Percentiles rank a stretch among this genome's conserved stretches.
phyloP scores from a whole-genome alignment of 2,329 filamentous ascomycete species.

The Amesomyces nigricolor region DNA sequence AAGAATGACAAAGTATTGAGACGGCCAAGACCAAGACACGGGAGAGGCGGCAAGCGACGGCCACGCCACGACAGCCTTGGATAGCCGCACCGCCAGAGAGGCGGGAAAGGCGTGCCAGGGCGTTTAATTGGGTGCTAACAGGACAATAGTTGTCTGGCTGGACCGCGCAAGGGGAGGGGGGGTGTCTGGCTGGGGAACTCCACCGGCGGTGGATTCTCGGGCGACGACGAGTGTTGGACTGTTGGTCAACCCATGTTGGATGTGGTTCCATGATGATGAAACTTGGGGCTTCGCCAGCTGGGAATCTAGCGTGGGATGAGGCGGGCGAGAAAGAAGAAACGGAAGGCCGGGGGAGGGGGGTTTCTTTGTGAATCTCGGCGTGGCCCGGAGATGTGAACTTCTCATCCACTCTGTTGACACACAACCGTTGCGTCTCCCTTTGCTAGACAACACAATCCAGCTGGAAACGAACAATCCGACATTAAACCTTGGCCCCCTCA shows the following conservation, averaged over 20 bases:
- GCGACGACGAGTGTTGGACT: no score
- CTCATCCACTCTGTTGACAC: no score
- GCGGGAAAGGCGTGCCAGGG: background rate
- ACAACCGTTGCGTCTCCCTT: background rate
- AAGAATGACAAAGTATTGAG: no score
- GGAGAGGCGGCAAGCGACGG: no score
- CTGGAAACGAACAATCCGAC: background rate
- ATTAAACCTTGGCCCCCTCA: background rate
- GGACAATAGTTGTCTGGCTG: background rate
- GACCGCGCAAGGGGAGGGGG: background rate
- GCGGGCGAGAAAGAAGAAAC: background rate
- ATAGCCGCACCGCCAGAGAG: constrained; percentile 5
- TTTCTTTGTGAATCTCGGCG: background rate
- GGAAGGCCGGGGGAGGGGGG: background rate
- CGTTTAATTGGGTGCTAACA: background rate
- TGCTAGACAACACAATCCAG: background rate
- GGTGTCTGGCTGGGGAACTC: background rate
- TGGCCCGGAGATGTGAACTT: background rate
- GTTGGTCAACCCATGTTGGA: background rate
- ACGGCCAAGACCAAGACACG: no score
- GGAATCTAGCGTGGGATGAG: background rate
- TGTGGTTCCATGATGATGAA: constrained; percentile 4
- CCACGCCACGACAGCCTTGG: background rate
- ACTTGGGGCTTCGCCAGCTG: background rate
- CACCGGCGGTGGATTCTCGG: background rate